These are phyloP conservation scores for Cephalotrichum gorgonifer DNA, from an alignment of 2,329 filamentous ascomycete species.

Conservation along the genomic window DNA sequence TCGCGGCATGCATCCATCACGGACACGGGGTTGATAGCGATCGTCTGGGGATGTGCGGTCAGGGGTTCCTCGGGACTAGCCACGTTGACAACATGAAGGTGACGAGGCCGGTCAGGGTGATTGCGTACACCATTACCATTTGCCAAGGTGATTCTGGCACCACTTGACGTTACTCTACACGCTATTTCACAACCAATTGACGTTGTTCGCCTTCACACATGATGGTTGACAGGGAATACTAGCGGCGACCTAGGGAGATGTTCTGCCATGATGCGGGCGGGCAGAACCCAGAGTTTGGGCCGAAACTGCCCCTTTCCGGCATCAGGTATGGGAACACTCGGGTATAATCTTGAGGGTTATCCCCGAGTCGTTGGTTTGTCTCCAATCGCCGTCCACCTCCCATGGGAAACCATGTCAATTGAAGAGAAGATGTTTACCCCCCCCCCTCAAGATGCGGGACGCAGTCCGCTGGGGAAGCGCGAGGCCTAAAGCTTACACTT, in stretches of 20 bases:
- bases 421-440: not conserved
- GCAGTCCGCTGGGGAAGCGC: not conserved
- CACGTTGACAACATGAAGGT: not conserved
- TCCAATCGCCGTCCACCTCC: not conserved
- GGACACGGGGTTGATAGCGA: not conserved
- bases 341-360: not conserved
- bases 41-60: not conserved
- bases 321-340: not conserved
- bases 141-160: not conserved
- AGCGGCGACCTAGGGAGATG: not conserved
- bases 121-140: not conserved
- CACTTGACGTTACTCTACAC: not conserved
- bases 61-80: not conserved
- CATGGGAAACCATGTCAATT: not conserved
- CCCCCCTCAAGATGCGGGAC: not conserved
- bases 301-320: not conserved
- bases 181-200: not conserved
- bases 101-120: not conserved
- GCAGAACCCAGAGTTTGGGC: not conserved
- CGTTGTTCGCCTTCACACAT: not conserved
- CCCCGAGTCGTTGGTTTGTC: not conserved
- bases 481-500: not conserved
- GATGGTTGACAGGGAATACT: not conserved
- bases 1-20: not conserved
- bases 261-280: not conserved